Percentiles rank a stretch among this genome's conserved stretches.
Conservation (phyloP, 164 flowering plant genomes). For the Buxus sempervirens region DNA sequence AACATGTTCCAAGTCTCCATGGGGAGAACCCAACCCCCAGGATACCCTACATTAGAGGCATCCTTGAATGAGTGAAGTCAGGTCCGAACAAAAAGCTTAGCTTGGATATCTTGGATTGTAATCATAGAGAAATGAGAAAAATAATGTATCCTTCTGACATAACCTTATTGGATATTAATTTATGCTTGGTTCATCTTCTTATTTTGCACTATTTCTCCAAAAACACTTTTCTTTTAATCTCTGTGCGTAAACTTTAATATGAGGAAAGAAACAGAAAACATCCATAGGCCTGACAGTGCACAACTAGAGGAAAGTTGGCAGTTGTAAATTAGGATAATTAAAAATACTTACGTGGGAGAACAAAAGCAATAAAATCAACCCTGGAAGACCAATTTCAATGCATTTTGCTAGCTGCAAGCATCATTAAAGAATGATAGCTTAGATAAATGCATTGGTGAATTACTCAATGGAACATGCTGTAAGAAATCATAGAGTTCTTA, state of each 20-base stretch:
- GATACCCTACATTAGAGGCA: too few species aligned
- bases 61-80: too few species aligned
- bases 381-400: conserved; percentile 80
- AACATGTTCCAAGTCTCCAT: too few species aligned
- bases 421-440: conserved; percentile 1
- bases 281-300: background rate
- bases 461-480: background rate
- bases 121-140: too few species aligned
- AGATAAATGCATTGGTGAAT: background rate
- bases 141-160: too few species aligned
- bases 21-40: too few species aligned
- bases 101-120: too few species aligned
- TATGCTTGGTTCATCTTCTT: background rate
- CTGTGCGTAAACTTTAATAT: background rate
- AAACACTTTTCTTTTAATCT: background rate
- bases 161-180: background rate
- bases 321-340: background rate
- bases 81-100: too few species aligned
- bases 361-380: conserved; percentile 48
- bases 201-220: background rate
- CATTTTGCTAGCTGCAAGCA: conserved; percentile 61
- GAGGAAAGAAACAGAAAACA: background rate
- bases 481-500: background rate
- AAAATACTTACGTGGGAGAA: conserved; percentile 54
- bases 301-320: background rate